Evolutionary conservation across 495 filamentous ascomycete species (phyloP).

Genomic region (Penicillium coffeae): DNA sequence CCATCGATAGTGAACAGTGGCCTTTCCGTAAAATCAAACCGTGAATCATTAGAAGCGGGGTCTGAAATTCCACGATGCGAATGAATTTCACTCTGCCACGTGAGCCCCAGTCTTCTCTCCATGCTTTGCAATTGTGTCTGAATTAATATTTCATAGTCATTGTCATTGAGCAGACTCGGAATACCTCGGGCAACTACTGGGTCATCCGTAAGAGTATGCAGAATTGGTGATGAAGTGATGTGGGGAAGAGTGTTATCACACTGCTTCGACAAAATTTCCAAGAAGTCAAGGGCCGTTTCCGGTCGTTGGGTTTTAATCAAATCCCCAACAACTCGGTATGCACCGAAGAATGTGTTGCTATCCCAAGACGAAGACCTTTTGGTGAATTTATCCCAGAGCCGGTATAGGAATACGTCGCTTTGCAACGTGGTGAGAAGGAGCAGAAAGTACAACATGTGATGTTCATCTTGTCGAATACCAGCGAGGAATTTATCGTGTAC

Average conservation of each 20-base stretch:
- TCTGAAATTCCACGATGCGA: conserved; percentile 6
- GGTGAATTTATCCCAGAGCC: conserved; percentile 22
- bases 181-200: conserved; percentile 14
- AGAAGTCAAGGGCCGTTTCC: conserved; percentile 17
- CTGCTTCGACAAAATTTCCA: conserved; percentile 26
- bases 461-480: background rate
- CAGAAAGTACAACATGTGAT: conserved; percentile 10
- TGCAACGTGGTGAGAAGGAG: conserved; percentile 21
- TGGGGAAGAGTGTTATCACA: conserved; percentile 20
- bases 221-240: conserved; percentile 15
- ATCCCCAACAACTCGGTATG: conserved; percentile 22
- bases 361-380: conserved; percentile 1
- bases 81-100: conserved; percentile 15
- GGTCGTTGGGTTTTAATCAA: conserved; percentile 15
- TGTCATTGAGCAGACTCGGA: conserved; percentile 17
- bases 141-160: conserved; percentile 23
- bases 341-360: conserved; percentile 6
- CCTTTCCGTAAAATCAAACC: conserved; percentile 18
- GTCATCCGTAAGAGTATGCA: conserved; percentile 19
- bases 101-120: conserved; percentile 29
- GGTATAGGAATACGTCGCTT: conserved; percentile 9
- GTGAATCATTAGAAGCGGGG: conserved; percentile 17
- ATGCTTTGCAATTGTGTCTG: conserved; percentile 21
- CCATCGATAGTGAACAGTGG: conserved; percentile 27
- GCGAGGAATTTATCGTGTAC: conserved; percentile 22